Conservation (phyloP, 164 flowering plant species). For the Vitis amurensis region DNA sequence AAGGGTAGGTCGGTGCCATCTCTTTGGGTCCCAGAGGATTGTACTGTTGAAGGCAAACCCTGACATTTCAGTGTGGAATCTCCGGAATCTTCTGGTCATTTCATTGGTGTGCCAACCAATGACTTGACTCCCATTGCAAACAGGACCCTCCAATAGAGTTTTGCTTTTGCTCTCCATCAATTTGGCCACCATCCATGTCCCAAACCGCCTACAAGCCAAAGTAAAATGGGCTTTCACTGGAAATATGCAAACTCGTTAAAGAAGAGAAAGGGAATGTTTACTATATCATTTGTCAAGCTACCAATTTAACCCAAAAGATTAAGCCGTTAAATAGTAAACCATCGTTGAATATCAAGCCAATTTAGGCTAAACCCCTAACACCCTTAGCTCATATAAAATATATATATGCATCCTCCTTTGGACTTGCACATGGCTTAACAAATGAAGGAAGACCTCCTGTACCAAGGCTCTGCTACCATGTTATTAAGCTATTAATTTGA, state of each 20-base stretch:
- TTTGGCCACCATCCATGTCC: constrained; percentile 80
- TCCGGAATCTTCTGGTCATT: constrained; percentile 29
- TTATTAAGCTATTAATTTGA: no score
- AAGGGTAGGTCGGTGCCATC: constrained; percentile 73
- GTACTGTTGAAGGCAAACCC: constrained; percentile 95
- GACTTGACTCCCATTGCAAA: constrained; percentile 75
- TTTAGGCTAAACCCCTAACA: no score
- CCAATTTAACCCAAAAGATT: background rate
- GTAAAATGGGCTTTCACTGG: background rate
- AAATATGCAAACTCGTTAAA: background rate
- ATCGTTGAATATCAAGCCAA: no score
- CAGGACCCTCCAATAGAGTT: constrained; percentile 61
- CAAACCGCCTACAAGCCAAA: constrained; percentile 65
- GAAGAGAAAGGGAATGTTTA: background rate
- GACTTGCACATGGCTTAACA: no score
- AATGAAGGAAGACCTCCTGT: no score
- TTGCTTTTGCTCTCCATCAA: constrained; percentile 29
- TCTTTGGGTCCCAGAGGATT: constrained; percentile 83
- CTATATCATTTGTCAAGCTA: background rate
- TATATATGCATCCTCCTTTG: no score
- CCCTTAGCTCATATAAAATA: no score
- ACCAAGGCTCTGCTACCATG: no score
- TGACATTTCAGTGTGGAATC: constrained; percentile 76
- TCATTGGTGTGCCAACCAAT: constrained; percentile 75
- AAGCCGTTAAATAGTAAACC: no score